Evolutionary conservation across 2,329 filamentous ascomycete species (phyloP), one percentile per base, ranked within the genome.

Genomic region (Dothideomycetes sp.): DNA sequence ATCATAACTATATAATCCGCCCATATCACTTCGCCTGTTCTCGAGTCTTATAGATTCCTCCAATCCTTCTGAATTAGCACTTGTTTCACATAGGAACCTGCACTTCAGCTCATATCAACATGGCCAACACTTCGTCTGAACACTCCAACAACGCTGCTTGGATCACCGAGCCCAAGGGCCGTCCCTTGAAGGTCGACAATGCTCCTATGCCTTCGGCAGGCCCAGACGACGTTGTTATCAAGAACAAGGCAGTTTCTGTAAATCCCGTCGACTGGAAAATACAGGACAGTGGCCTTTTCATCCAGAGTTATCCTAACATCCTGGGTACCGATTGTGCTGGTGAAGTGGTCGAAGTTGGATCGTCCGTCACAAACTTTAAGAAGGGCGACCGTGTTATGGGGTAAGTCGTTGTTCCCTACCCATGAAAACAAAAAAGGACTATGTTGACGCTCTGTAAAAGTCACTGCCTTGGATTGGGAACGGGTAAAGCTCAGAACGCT

Each of bases 361-460:
- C 57, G 0, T 62, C 63, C 1, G 68, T 76, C 6, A 57, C 56
- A n/a, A 57, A 58, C 17, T 65, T 73, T 53, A 63, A 62, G 25
- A 58, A 63, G 35, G 72, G 72, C 15, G 69, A 76, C 46, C 57
- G 55, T 10, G 73, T 76, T 0, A 55, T 78, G 5, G 32, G 35
- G 45, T 44, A 40, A 42, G 33, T 39, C 15, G 3, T 10, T 18
- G n/a, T 18, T 34, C 18, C 11, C n/a, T 34, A 32, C 11, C 8
- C 9, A 8, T 13, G 7, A 32, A 8, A 7, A 32, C 12, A 8
- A 32, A 8, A 20, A 25, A 25, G 8, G 12, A 25, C 8, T 20
- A 5, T 34, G 13, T 13, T 20, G 32, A 13, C 11, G 9, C 11
- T 34, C 29, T 9, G 7, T 32, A 18, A 9, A 11, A 44, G 35